phyloP scores from a whole-genome alignment of 495 filamentous ascomycete genomes.

The Eremomyces bilateralis region DNA sequence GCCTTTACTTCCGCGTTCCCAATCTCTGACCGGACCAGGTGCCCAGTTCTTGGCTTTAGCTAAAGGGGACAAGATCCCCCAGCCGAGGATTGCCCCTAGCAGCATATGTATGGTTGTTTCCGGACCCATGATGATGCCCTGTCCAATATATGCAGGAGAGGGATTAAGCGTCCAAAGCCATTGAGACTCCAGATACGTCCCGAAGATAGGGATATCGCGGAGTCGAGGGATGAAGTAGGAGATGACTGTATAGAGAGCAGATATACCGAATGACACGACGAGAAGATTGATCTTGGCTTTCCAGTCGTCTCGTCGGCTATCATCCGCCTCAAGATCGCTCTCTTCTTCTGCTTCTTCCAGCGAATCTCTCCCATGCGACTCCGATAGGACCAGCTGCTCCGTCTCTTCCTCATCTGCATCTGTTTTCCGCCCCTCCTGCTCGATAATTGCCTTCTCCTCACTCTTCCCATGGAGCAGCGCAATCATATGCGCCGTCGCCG shows the following conservation, averaged over 20 bases:
- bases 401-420: conserved; percentile 10
- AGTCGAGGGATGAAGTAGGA: conserved; percentile 83
- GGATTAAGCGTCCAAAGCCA: conserved; percentile 98
- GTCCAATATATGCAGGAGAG: conserved; percentile 79
- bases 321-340: conserved; percentile 13
- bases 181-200: conserved; percentile 41
- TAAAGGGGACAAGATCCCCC: conserved; percentile 76
- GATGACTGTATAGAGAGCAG: conserved; percentile 48
- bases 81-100: conserved; percentile 71
- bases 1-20: conserved; percentile 79
- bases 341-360: conserved; percentile 8
- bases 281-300: conserved; percentile 38
- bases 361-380: no score
- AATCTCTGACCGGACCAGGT: conserved; percentile 62
- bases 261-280: conserved; percentile 33
- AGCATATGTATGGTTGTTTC: conserved; percentile 92
- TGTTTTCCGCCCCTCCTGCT: conserved; percentile 4
- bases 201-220: conserved; percentile 69
- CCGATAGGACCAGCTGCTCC: conserved; percentile 4
- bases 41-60: conserved; percentile 79
- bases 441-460: conserved; percentile 19
- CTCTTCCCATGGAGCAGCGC: conserved; percentile 68
- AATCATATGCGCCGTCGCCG: conserved; percentile 87
- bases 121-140: conserved; percentile 73
- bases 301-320: conserved; percentile 35